Evolutionary conservation across 176 grass and related monocot species (phyloP).

Genomic region (Eleusine coracana): DNA sequence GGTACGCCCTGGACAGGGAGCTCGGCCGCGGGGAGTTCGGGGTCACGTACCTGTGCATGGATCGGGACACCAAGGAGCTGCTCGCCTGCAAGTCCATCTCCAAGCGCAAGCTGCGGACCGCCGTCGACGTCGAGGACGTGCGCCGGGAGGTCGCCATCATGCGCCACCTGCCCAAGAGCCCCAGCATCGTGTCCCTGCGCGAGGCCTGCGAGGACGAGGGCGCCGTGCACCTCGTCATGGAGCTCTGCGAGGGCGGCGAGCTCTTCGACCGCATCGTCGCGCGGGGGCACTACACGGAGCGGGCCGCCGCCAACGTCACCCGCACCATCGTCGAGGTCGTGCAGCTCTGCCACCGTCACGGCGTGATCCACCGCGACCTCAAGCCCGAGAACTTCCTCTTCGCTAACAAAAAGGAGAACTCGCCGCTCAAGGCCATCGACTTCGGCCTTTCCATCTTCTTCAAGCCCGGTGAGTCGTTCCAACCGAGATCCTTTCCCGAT

Average conservation of each 20-base stretch:
- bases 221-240: constrained; percentile 97
- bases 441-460: constrained; percentile 99
- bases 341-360: constrained; percentile 95
- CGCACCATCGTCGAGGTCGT: constrained; percentile 96
- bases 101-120: constrained; percentile 91
- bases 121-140: constrained; percentile 97
- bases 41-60: constrained; percentile 96
- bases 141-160: constrained; percentile 97
- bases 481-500: constrained; percentile 46
- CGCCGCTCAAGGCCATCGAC: constrained; percentile 93
- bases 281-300: constrained; percentile 91
- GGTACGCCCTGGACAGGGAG: constrained; percentile 85
- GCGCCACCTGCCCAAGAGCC: constrained; percentile 84
- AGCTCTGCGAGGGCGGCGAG: constrained; percentile 99
- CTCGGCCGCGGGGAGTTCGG: constrained; percentile 98
- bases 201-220: constrained; percentile 97
- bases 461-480: constrained; percentile 69
- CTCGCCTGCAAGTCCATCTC: constrained; percentile 99
- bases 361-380: constrained; percentile 95
- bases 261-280: constrained; percentile 99
- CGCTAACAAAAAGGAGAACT: constrained; percentile 98
- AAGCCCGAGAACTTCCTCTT: constrained; percentile 98
- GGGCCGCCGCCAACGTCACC: constrained; percentile 74
- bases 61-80: constrained; percentile 77
- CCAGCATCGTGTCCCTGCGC: constrained; percentile 73